These are phyloP conservation scores for Taphrina flavorubra DNA, from an alignment of 1,139 yeast species.

Conservation along the genomic window DNA sequence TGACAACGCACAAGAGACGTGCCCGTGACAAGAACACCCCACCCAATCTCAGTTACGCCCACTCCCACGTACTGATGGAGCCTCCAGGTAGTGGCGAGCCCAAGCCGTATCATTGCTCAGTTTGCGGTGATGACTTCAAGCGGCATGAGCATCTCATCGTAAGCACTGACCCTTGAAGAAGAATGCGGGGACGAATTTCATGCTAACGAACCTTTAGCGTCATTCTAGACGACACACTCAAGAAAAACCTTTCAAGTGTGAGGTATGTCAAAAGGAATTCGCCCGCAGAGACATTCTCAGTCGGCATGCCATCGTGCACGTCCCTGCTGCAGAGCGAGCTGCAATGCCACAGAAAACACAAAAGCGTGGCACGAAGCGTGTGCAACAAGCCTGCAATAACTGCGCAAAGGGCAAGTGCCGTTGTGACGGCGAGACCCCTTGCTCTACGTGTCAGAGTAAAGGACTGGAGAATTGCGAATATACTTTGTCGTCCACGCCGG, in stretches of 20 bases:
- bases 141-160: slow-evolving; percentile 40
- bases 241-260: slow-evolving; percentile 40
- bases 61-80: slow-evolving; percentile 5
- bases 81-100: slow-evolving; percentile 25
- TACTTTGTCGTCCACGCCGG: slow-evolving; percentile 25
- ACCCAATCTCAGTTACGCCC: too few relatives aligned
- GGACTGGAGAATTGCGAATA: slow-evolving; percentile 35
- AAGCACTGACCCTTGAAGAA: not conserved
- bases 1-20: slow-evolving; percentile 14
- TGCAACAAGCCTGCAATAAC: slow-evolving; percentile 36
- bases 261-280: slow-evolving; percentile 35
- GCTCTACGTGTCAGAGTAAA: slow-evolving; percentile 36
- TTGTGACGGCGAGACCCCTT: slow-evolving; percentile 37
- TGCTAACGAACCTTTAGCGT: slow-evolving; percentile 15
- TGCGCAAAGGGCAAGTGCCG: slow-evolving; percentile 40
- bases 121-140: slow-evolving; percentile 36
- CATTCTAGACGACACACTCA: slow-evolving; percentile 37
- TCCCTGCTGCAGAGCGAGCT: slow-evolving; percentile 37
- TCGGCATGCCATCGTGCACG: slow-evolving; percentile 35
- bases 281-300: slow-evolving; percentile 37
- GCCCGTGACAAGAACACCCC: not conserved
- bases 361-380: slow-evolving; percentile 37
- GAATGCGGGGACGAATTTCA: slow-evolving; percentile 11
- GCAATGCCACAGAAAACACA: slow-evolving; percentile 37
- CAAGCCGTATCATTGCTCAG: slow-evolving; percentile 36